Evolutionary conservation across 2,329 filamentous ascomycete genomes (phyloP), one percentile per base, ranked within the genome.

Genomic region (Fusarium liriodendri): DNA sequence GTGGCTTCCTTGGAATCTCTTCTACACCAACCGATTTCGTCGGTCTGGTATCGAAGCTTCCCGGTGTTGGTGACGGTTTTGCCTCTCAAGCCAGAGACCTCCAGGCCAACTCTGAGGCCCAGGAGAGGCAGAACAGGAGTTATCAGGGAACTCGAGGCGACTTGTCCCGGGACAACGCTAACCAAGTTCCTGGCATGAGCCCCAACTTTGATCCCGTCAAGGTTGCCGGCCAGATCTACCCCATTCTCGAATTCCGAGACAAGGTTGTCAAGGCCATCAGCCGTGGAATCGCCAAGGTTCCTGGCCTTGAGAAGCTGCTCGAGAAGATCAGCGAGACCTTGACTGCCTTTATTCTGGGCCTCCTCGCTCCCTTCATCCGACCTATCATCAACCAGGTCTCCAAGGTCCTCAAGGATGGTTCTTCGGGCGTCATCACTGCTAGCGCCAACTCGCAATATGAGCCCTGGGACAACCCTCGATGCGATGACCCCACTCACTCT

Each of bases 291-390:
- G 91, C 95, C 77, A 98, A 97, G 85, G 93, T 99, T 42, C 97
- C 97, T 0, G 96, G 96, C 1, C 87, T 99, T 5, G 95, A 98
- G 83, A 88, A 92, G 70, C 86, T 98, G n/a, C 91, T 98, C 25
- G 96, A 98, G 73, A 96, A 95, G 77, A 97, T 99, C 78, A 94
- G 93, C 65, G 97, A 99, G 84, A 96, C 94, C 2, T 87, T 99
- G 45, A 98, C 96, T 0, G 88, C 98, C 8, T 98, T 98, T 80
- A 90, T 99, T 60, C 89, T 99, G 71, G 95, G 95, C 7, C 89
- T 99, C 1, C 88, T 99, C 20, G 94, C 97, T 1, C 97, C 97
- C 0, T 98, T 97, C 82, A 89, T 99, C 71, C 91, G 95, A 65
- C 97, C 97, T 13, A 93, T 99, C 80, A 98, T 99, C 82, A 93